phyloP scores from a whole-genome alignment of 2,329 filamentous ascomycete species.

The Claviceps spartinae region DNA sequence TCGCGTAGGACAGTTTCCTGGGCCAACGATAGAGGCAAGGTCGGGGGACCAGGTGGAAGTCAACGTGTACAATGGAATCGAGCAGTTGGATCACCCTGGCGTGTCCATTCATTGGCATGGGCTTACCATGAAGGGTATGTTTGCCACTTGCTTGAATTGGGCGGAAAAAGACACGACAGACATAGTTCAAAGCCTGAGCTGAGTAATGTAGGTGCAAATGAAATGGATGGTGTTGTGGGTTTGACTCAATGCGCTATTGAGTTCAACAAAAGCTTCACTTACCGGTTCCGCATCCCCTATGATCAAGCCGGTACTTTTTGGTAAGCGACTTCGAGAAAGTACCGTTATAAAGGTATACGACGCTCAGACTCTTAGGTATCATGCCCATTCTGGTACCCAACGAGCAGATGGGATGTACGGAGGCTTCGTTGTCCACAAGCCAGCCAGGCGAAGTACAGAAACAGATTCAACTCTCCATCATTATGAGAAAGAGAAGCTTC shows the following conservation, averaged over 20 bases:
- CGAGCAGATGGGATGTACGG: constrained; percentile 6
- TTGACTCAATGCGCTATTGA: constrained; percentile 48
- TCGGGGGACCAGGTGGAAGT: constrained; percentile 29
- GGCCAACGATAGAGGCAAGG: constrained; percentile 30
- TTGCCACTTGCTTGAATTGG: no score
- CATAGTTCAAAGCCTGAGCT: neutral
- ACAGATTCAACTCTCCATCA: constrained; percentile 9
- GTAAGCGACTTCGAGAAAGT: constrained; percentile 19
- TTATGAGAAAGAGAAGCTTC: constrained; percentile 19
- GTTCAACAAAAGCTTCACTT: constrained; percentile 36
- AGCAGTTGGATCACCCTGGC: constrained; percentile 2
- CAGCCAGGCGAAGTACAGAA: constrained; percentile 16
- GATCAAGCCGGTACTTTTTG: constrained; percentile 43
- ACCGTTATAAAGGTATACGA: neutral
- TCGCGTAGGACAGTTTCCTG: constrained; percentile 24
- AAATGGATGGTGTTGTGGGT: constrained; percentile 51
- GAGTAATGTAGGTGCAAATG: constrained; percentile 23
- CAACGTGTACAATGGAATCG: constrained; percentile 25
- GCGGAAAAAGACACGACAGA: neutral
- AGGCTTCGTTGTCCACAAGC: constrained; percentile 22
- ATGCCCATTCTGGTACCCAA: constrained; percentile 46
- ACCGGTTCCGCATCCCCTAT: constrained; percentile 41
- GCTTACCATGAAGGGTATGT: constrained; percentile 42
- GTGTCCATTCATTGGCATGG: constrained; percentile 58
- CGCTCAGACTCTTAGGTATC: constrained; percentile 30